Conservation (phyloP, 225 moss, liverwort and hornwort genomes). For the Pleurozium schreberi region DNA sequence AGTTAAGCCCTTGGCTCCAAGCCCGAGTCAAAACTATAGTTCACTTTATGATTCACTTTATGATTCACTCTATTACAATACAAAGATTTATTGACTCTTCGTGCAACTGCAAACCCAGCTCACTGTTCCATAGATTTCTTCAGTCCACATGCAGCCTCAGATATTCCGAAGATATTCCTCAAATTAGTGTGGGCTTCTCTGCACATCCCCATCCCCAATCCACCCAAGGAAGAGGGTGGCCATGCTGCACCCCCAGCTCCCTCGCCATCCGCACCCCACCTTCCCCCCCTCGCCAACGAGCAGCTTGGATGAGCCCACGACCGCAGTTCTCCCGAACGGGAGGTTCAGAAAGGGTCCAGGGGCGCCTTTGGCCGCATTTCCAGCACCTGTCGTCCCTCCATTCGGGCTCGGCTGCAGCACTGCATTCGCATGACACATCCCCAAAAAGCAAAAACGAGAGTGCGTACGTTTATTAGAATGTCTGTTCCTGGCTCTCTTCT, state of each 20-base stretch:
- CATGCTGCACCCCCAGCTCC: background rate
- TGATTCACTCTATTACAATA: no score
- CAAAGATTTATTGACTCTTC: background rate
- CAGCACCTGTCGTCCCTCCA: background rate
- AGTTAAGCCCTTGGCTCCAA: no score
- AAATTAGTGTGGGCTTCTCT: background rate
- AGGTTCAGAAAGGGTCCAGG: background rate
- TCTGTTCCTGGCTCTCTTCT: background rate
- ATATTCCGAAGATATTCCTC: background rate
- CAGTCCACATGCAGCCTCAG: background rate
- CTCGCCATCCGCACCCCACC: background rate
- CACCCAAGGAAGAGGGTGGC: background rate
- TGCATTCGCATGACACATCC: background rate
- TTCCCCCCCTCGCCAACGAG: background rate
- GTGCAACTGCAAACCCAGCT: no score
- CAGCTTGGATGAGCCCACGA: slow-evolving; percentile 14
- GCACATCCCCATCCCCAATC: no score
- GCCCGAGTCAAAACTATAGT: no score
- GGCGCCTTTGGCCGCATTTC: background rate
- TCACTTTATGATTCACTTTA: no score
- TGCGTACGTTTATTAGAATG: background rate
- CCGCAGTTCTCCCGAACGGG: background rate
- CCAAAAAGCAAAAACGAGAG: background rate
- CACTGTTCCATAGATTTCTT: background rate
- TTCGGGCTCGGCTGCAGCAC: background rate